Percentiles rank a stretch among this genome's conserved stretches.
phyloP scores from a whole-genome alignment of 495 filamentous ascomycete genomes.

The Parachaetomium inaequale region DNA sequence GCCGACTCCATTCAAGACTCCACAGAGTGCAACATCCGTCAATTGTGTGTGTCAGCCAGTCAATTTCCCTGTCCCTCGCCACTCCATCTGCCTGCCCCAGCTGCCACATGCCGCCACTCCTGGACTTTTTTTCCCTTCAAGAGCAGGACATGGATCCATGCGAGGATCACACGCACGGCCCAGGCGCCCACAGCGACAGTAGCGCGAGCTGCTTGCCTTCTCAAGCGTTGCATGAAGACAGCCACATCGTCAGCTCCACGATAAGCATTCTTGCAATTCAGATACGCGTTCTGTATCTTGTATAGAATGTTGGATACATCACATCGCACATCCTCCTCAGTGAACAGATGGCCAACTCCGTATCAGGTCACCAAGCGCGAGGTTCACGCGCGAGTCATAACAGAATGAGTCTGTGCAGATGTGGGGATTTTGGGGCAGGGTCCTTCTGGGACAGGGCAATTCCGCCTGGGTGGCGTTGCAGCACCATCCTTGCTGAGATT shows the following conservation, averaged over 20 bases:
- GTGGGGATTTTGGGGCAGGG: conserved; percentile 6
- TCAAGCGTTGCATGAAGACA: neutral
- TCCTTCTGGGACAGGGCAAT: conserved; percentile 1
- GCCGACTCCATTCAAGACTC: conserved; percentile 7
- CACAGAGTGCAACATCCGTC: conserved; percentile 10
- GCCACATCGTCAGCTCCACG: too few species aligned
- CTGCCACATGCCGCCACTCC: conserved; percentile 4
- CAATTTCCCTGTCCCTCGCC: conserved; percentile 7
- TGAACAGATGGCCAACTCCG: neutral
- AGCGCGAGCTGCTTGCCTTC: neutral
- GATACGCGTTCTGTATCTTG: too few species aligned
- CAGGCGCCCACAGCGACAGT: neutral
- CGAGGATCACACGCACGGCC: neutral
- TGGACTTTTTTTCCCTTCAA: conserved; percentile 12
- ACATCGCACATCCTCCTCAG: too few species aligned
- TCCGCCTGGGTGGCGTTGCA: conserved; percentile 3
- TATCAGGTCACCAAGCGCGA: conserved; percentile 1
- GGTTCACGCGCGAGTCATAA: conserved; percentile 17
- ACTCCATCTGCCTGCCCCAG: neutral
- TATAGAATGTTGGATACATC: too few species aligned
- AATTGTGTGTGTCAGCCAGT: conserved; percentile 1
- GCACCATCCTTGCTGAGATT: neutral
- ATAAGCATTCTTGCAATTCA: too few species aligned
- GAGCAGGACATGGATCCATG: neutral
- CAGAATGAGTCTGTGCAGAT: conserved; percentile 9